Percentiles rank a stretch among this genome's conserved stretches.
phyloP scores from a whole-genome alignment of 305 asterid genomes.

The Coffea humblotiana region DNA sequence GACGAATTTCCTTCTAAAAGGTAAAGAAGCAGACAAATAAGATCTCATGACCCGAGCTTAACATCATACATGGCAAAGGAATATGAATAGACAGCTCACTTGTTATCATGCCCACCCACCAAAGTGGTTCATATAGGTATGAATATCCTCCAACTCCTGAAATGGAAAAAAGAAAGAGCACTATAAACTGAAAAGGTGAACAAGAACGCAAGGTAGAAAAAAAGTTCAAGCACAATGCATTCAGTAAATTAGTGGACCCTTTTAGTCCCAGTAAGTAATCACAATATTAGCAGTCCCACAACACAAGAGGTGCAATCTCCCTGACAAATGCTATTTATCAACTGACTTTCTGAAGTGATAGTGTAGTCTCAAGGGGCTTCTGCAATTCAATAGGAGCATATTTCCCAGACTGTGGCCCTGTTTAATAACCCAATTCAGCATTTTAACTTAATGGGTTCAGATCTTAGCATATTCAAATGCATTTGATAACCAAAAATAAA shows the following conservation, averaged over 20 bases:
- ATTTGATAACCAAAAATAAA: too few species aligned
- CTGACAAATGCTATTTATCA: neutral
- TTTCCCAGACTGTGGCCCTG: neutral
- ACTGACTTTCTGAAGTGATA: neutral
- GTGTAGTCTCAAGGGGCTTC: neutral
- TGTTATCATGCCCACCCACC: slow-evolving; percentile 57
- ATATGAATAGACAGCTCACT: slow-evolving; percentile 28
- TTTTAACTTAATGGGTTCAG: too few species aligned
- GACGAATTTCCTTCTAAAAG: neutral
- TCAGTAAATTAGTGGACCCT: neutral
- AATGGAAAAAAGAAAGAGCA: neutral
- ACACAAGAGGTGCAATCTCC: neutral
- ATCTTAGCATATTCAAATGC: too few species aligned
- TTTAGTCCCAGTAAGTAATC: neutral
- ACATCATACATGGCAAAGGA: neutral
- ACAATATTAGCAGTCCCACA: neutral
- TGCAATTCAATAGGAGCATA: neutral
- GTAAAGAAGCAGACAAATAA: neutral
- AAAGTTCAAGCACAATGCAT: neutral
- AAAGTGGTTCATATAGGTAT: slow-evolving; percentile 45
- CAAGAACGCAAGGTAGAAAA: neutral
- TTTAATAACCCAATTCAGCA: too few species aligned
- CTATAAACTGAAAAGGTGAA: neutral
- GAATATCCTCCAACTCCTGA: slow-evolving; percentile 56
- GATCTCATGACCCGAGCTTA: neutral